A percentile compares a stretch with the other conserved stretches of the same genome.
Evolutionary conservation across 768 basidiomycete species (phyloP).

Genomic region (Mycena rebaudengoi): DNA sequence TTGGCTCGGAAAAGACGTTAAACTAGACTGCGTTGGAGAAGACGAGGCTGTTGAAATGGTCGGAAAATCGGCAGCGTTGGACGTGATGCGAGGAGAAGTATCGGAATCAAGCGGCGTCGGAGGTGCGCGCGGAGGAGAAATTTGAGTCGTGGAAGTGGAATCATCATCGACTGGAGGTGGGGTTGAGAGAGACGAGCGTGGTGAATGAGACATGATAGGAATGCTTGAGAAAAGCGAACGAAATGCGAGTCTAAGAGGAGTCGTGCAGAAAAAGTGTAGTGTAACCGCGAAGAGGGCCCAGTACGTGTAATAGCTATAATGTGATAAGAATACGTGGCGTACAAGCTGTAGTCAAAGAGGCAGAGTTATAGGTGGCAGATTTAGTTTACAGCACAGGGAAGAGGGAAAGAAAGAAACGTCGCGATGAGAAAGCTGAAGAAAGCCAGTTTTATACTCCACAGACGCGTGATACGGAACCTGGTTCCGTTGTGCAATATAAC

Average conservation of each 20-base stretch:
- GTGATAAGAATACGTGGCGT: conserved; percentile 20
- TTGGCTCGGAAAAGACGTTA: conserved; percentile 13
- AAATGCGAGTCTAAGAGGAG: conserved; percentile 6
- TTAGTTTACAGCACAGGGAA: conserved; percentile 10
- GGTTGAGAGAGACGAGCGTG: conserved; percentile 8
- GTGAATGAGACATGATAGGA: conserved; percentile 15
- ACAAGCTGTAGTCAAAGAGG: conserved; percentile 12
- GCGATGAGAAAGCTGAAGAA: not conserved
- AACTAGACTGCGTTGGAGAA: conserved; percentile 19
- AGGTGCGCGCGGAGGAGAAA: conserved; percentile 21
- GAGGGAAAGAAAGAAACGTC: conserved; percentile 8
- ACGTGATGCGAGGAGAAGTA: conserved; percentile 14
- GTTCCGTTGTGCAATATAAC: conserved; percentile 19
- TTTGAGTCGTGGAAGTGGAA: not conserved
- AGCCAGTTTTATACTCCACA: conserved; percentile 7
- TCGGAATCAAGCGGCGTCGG: conserved; percentile 26
- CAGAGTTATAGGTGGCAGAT: conserved; percentile 12
- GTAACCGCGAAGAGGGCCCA: conserved; percentile 17
- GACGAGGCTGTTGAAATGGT: conserved; percentile 13
- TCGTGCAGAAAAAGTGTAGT: conserved; percentile 7
- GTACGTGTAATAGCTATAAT: conserved; percentile 28
- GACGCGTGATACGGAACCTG: conserved; percentile 8
- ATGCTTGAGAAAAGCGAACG: conserved; percentile 20
- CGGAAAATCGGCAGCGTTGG: conserved; percentile 7
- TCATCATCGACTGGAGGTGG: not conserved